Evolutionary conservation across 768 basidiomycete genomes (phyloP).

Genomic region (Boletus reticuloceps): DNA sequence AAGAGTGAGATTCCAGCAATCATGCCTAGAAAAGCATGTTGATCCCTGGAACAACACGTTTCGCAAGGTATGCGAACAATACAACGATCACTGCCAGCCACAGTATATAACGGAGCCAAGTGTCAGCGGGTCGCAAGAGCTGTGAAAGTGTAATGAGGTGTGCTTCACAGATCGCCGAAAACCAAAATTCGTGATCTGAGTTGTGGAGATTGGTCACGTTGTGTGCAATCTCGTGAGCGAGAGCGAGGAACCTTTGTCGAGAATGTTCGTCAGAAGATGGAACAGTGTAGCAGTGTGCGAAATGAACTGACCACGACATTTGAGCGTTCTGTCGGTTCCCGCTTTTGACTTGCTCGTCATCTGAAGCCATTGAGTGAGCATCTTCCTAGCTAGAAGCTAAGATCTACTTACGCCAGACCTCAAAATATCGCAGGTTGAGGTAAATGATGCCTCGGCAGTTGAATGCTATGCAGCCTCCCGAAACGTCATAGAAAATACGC

Average conservation of each 20-base stretch:
- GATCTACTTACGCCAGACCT: conserved; percentile 55
- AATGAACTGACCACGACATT: not conserved
- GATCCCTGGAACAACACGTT: not conserved
- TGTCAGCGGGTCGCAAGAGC: not conserved
- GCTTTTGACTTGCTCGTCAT: not conserved
- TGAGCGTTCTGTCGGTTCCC: not conserved
- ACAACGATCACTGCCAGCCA: not conserved
- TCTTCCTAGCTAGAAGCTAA: not conserved
- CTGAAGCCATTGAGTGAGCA: not conserved
- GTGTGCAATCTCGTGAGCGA: conserved; percentile 90
- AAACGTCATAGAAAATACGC: conserved; percentile 79
- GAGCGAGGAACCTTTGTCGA: conserved; percentile 63
- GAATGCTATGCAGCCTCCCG: conserved; percentile 84
- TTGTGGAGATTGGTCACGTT: conserved; percentile 82
- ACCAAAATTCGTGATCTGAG: conserved; percentile 89
- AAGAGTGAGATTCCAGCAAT: no score
- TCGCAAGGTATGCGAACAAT: not conserved
- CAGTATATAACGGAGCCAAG: not conserved
- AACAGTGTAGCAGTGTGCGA: no score
- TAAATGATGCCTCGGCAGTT: conserved; percentile 84
- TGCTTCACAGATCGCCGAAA: conserved; percentile 79
- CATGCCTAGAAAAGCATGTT: no score
- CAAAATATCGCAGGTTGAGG: conserved; percentile 54
- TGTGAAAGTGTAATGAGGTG: conserved; percentile 41
- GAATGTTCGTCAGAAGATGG: not conserved